Evolutionary conservation across 2,329 filamentous ascomycete species (phyloP), one percentile per base, ranked within the genome.

Genomic region (Neocucurbitaria cava): DNA sequence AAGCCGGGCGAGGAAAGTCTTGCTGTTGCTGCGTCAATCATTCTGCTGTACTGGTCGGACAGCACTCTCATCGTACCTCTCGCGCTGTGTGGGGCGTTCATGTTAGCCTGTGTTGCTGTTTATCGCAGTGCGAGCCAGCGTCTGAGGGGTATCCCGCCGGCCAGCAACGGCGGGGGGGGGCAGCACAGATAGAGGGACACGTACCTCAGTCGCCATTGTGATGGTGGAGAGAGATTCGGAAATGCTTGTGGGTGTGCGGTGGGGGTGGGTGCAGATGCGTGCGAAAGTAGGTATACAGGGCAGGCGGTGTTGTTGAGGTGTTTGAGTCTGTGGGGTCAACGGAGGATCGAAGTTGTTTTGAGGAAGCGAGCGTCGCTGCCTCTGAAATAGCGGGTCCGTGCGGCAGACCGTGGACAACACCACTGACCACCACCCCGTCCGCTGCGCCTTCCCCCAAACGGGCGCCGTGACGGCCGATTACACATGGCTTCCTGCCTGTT

Each of bases 1-100:
- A 79, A 99, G 92, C 85, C 95, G 89, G 82, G 95, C 95, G 81
- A 98, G 92, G 87, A 98, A 98, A 78, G 95, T 98, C 89, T 98
- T 98, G 73, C 74, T 76, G 67, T 62, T 52, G 46, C 43, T 17
- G 50, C 43, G 72, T 76, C 66, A 76, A 71, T 70, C 58, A 52
- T 41, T 24, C 43, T 26, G 49, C 47, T 33, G 39, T 46, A 49
- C 45, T 41, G 47, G 43, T 46, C 52, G 42, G 62, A 49, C 58
- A 55, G 64, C 58, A 53, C 52, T 52, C 41, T 44, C 44, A 45
- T 49, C 61, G 64, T 81, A 82, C 79, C 79, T 81, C 73, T 82
- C 79, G 71, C 80, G 80, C 79, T 82, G 70, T 59, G 65, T 45
- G 49, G 50, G 52, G 59, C 7, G 69, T 74, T 38, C 41, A 54